Percentiles rank a stretch among this genome's conserved stretches.
Evolutionary conservation across 2,329 filamentous ascomycete species (phyloP).

Genomic region (Tolypocladium guangdongense): DNA sequence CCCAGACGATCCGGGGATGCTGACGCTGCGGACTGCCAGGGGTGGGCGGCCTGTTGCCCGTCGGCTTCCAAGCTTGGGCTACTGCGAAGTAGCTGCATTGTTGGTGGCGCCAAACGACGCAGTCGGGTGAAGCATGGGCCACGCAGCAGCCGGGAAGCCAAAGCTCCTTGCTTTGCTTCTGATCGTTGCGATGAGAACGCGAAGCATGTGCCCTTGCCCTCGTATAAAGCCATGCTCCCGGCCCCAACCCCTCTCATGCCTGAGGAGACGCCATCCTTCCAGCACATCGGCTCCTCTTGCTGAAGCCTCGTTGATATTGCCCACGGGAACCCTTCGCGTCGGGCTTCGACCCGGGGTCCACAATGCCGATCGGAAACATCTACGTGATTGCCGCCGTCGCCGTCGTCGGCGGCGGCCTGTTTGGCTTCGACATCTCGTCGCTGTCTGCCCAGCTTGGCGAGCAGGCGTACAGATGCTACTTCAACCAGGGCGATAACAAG

Average conservation of each 20-base stretch:
- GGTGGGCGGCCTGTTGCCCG: background rate
- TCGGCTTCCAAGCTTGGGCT: background rate
- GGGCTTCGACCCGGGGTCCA: background rate
- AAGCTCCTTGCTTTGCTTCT: background rate
- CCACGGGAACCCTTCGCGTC: background rate
- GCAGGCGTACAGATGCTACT: slow-evolving; percentile 26
- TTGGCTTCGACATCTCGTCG: slow-evolving; percentile 47
- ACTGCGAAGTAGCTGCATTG: background rate
- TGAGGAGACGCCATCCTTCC: background rate
- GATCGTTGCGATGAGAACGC: background rate
- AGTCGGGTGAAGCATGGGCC: background rate
- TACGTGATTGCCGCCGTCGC: slow-evolving; percentile 23
- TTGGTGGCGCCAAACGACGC: background rate
- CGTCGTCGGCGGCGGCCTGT: slow-evolving; percentile 30
- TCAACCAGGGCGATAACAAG: slow-evolving; percentile 23
- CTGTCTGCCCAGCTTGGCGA: slow-evolving; percentile 35
- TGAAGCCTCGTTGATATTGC: background rate
- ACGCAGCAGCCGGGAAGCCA: background rate
- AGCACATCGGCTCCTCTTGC: background rate
- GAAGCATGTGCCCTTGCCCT: background rate
- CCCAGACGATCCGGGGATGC: background rate
- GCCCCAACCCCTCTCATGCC: background rate
- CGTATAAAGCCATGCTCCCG: background rate
- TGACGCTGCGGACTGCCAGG: background rate
- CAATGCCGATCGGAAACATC: slow-evolving; percentile 21